These are phyloP conservation scores for Fraxinus americana DNA, from an alignment of 257 asterid species.

Conservation along the genomic window DNA sequence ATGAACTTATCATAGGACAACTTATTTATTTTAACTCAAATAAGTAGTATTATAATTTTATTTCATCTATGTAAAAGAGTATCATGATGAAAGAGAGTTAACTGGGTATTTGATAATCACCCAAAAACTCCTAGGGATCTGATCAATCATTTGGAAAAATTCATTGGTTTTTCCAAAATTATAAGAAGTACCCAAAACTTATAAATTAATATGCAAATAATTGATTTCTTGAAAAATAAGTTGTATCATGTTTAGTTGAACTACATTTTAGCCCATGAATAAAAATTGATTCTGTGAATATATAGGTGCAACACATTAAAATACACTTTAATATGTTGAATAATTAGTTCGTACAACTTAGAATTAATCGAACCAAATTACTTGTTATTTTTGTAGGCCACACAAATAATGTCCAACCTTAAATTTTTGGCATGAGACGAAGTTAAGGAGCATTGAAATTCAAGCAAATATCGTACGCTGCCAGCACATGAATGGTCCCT, in stretches of 20 bases:
- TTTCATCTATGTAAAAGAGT: too few species aligned
- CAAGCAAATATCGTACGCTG: conserved; percentile 9
- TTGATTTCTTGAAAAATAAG: too few species aligned
- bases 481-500: conserved; percentile 30
- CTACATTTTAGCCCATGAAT: neutral
- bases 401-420: neutral
- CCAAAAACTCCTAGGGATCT: conserved; percentile 8
- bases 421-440: conserved; percentile 22
- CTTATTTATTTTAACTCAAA: too few species aligned
- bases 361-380: neutral
- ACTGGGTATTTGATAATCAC: too few species aligned
- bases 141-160: conserved; percentile 14
- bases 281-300: neutral
- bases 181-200: too few species aligned
- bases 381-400: neutral
- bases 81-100: too few species aligned
- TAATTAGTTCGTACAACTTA: neutral
- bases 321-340: too few species aligned
- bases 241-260: neutral
- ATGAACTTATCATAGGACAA: too few species aligned
- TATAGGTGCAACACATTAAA: too few species aligned
- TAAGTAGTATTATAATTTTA: too few species aligned
- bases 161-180: neutral
- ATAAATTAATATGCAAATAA: too few species aligned
- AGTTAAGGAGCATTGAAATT: conserved; percentile 17